phyloP scores from a whole-genome alignment of 805 yeast species.

The Metschnikowia henanensis region DNA sequence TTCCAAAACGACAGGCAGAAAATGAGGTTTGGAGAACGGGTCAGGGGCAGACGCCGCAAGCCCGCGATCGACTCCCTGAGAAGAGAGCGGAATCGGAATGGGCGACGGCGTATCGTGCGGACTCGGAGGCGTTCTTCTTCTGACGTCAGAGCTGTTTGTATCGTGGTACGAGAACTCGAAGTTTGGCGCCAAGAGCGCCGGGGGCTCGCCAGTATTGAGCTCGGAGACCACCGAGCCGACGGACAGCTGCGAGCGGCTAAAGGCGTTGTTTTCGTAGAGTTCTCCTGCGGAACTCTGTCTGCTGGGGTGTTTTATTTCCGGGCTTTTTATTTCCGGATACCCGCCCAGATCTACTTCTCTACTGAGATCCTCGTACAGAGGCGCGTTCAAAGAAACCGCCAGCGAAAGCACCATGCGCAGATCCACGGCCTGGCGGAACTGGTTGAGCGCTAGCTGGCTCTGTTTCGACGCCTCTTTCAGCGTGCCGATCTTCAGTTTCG shows the following conservation, averaged over 20 bases:
- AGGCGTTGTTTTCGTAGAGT: not conserved
- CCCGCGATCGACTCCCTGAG: conserved; percentile 28
- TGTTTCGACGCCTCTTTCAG: conserved; percentile 19
- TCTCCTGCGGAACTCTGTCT: conserved; percentile 2
- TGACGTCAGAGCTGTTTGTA: not conserved
- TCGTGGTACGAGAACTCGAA: conserved; percentile 7
- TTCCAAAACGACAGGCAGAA: conserved; percentile 12
- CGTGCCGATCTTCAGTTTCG: conserved; percentile 24
- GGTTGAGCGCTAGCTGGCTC: conserved; percentile 27
- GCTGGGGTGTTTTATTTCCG: not conserved
- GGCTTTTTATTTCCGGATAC: no score
- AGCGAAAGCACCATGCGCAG: conserved; percentile 29
- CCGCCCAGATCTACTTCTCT: no score
- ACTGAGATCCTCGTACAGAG: conserved; percentile 4
- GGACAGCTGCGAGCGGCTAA: conserved; percentile 26
- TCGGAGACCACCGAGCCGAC: conserved; percentile 28
- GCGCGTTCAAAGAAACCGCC: not conserved
- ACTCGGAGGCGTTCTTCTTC: not conserved
- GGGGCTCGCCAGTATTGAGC: not conserved
- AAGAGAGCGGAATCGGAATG: conserved; percentile 29
- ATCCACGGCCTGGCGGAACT: conserved; percentile 38
- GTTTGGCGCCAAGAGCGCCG: conserved; percentile 6
- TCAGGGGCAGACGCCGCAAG: conserved; percentile 23
- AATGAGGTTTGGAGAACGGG: conserved; percentile 15
- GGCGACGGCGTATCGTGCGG: conserved; percentile 20